These are phyloP conservation scores for Ceratopteris richardii DNA, from an alignment of 75 land plant species.

Conservation along the genomic window DNA sequence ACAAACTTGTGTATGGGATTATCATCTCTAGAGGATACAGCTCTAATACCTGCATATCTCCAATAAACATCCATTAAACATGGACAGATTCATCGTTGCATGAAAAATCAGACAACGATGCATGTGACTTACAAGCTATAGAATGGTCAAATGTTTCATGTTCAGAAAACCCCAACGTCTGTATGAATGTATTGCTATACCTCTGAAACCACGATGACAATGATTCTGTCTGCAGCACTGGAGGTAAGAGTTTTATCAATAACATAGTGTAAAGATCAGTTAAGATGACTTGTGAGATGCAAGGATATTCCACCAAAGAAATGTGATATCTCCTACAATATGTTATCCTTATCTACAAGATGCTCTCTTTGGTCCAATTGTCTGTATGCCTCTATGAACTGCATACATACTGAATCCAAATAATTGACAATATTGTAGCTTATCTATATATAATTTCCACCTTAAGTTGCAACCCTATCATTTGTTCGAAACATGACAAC, in stretches of 20 bases:
- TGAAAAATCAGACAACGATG: background rate
- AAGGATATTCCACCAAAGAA: no score
- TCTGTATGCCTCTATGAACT: no score
- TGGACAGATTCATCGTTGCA: background rate
- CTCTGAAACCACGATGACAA: constrained; percentile 72
- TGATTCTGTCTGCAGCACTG: constrained; percentile 62
- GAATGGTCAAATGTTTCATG: constrained; percentile 99
- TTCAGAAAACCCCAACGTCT: constrained; percentile 77
- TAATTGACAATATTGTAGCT: no score
- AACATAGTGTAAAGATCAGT: background rate
- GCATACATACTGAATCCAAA: no score
- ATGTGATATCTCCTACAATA: no score
- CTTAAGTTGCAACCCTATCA: no score
- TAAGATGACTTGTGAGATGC: no score
- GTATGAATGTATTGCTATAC: constrained; percentile 68
- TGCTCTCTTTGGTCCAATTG: no score
- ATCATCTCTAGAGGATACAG: constrained; percentile 89
- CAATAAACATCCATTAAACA: background rate
- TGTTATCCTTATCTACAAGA: no score
- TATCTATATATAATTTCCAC: no score
- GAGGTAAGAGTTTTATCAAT: constrained; percentile 15
- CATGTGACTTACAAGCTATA: constrained; percentile 72
- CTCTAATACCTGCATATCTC: constrained; percentile 61
- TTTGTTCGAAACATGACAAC: no score
- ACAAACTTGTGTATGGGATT: constrained; percentile 70